Percentiles rank a stretch among this genome's conserved stretches.
These are phyloP conservation scores for Cercophora scortea DNA, from an alignment of 495 filamentous ascomycete species.

Conservation along the genomic window DNA sequence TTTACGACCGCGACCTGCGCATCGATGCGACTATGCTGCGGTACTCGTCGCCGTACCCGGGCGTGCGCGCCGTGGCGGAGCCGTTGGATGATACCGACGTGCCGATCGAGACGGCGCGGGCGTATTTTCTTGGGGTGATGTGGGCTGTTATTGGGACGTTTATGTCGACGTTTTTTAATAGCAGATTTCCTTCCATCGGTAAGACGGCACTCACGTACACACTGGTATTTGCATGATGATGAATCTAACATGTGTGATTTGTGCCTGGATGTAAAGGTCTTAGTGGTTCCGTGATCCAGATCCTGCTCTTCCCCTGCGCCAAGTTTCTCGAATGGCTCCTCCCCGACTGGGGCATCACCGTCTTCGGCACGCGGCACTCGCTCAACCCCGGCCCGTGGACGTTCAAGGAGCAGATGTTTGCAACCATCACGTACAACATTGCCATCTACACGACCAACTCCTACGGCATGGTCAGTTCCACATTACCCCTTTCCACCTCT, in stretches of 20 bases:
- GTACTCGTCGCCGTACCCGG: slow-evolving; percentile 36
- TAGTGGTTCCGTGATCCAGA: slow-evolving; percentile 28
- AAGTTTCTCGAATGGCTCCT: slow-evolving; percentile 21
- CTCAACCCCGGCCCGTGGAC: slow-evolving; percentile 38
- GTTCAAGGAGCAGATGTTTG: slow-evolving; percentile 39
- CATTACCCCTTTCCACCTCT: background rate
- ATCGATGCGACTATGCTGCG: slow-evolving; percentile 31
- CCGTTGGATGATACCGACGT: slow-evolving; percentile 22
- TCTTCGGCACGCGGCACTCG: slow-evolving; percentile 20
- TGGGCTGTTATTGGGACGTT: slow-evolving; percentile 25
- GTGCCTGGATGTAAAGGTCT: slow-evolving; percentile 9
- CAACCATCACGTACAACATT: slow-evolving; percentile 27
- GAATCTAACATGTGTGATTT: too few relatives aligned
- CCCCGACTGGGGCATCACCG: slow-evolving; percentile 22
- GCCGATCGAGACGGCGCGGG: slow-evolving; percentile 30
- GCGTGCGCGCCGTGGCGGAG: slow-evolving; percentile 36
- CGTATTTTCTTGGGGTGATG: slow-evolving; percentile 31
- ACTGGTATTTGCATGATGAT: too few relatives aligned
- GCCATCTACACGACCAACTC: slow-evolving; percentile 25
- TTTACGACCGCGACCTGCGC: slow-evolving; percentile 29
- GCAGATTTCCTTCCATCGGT: slow-evolving; percentile 28
- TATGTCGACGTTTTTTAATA: slow-evolving; percentile 34
- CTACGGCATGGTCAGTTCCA: slow-evolving; percentile 18
- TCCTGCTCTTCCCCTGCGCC: slow-evolving; percentile 31
- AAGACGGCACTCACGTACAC: background rate